Percentiles rank a stretch among this genome's conserved stretches.
phyloP scores from a whole-genome alignment of 371 early-diverging fungal genomes.

The Apophysomyces variabilis region DNA sequence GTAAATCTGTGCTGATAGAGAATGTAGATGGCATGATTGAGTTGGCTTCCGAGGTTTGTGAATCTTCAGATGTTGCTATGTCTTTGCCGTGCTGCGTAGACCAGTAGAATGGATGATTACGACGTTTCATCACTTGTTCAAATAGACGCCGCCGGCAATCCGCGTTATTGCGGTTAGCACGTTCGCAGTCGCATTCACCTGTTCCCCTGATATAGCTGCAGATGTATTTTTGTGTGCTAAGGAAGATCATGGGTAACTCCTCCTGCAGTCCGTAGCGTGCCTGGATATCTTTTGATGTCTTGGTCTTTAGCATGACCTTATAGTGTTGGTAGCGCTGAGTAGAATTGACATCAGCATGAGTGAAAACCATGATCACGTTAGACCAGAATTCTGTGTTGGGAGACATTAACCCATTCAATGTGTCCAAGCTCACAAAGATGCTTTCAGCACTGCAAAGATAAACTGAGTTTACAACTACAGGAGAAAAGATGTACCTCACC shows the following conservation, averaged over 20 bases:
- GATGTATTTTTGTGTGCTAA: slow-evolving; percentile 42
- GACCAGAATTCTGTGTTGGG: slow-evolving; percentile 35
- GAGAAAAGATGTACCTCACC: slow-evolving; percentile 20
- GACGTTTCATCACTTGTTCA: slow-evolving; percentile 41
- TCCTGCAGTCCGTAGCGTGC: slow-evolving; percentile 24
- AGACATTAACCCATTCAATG: slow-evolving; percentile 21
- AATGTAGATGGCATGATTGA: neutral
- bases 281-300: slow-evolving; percentile 27
- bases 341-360: slow-evolving; percentile 39
- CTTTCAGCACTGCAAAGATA: slow-evolving; percentile 27
- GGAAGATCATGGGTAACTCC: slow-evolving; percentile 47
- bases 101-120: slow-evolving; percentile 22
- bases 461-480: neutral
- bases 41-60: neutral
- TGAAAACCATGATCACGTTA: slow-evolving; percentile 48
- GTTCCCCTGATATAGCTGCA: slow-evolving; percentile 41
- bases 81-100: neutral
- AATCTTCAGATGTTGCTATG: neutral
- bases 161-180: slow-evolving; percentile 38
- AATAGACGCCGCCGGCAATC: slow-evolving; percentile 43
- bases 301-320: slow-evolving; percentile 37
- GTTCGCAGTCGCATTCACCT: slow-evolving; percentile 48
- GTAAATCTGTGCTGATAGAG: neutral
- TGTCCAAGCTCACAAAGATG: slow-evolving; percentile 33
- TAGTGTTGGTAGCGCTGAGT: slow-evolving; percentile 26